These are phyloP conservation scores for Aspergillus cristatus DNA, from an alignment of 495 filamentous ascomycete species.

Conservation along the genomic window DNA sequence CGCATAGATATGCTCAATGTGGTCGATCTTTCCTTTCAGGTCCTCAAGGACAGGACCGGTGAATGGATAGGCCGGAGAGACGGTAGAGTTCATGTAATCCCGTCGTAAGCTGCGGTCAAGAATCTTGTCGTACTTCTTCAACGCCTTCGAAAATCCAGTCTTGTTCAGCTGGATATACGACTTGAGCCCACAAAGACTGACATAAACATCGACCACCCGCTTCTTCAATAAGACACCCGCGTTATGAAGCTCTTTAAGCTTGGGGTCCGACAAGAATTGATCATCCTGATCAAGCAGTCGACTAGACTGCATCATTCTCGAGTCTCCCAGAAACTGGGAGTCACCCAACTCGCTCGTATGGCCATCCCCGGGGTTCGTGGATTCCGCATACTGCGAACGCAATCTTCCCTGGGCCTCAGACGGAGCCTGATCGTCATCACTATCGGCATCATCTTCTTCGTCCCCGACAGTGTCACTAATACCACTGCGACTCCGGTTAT, in stretches of 20 bases:
- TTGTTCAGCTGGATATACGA: constrained; percentile 94
- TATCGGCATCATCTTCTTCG: constrained; percentile 54
- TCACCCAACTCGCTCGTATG: constrained; percentile 26
- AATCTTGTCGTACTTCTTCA: constrained; percentile 99
- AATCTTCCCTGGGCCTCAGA: constrained; percentile 6
- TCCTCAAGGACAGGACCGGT: constrained; percentile 54
- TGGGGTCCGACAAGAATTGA: constrained; percentile 61
- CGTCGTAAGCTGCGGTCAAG: constrained; percentile 67
- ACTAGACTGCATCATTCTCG: neutral
- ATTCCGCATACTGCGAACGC: constrained; percentile 23
- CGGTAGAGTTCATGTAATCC: constrained; percentile 62
- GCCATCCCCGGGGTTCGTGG: constrained; percentile 22
- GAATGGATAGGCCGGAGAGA: constrained; percentile 72
- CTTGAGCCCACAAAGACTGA: constrained; percentile 89
- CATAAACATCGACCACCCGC: constrained; percentile 75
- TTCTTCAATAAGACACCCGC: constrained; percentile 84
- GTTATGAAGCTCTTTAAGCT: constrained; percentile 61
- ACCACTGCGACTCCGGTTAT: constrained; percentile 37
- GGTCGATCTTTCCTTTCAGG: constrained; percentile 58
- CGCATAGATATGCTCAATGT: constrained; percentile 73
- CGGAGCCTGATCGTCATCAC: constrained; percentile 26
- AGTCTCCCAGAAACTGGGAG: constrained; percentile 4
- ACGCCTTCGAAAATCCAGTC: constrained; percentile 89
- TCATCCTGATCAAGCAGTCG: constrained; percentile 33
- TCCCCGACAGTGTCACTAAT: constrained; percentile 39